These are phyloP conservation scores for Aureobasidium sp. DNA, from an alignment of 2,329 filamentous ascomycete species.

Conservation along the genomic window DNA sequence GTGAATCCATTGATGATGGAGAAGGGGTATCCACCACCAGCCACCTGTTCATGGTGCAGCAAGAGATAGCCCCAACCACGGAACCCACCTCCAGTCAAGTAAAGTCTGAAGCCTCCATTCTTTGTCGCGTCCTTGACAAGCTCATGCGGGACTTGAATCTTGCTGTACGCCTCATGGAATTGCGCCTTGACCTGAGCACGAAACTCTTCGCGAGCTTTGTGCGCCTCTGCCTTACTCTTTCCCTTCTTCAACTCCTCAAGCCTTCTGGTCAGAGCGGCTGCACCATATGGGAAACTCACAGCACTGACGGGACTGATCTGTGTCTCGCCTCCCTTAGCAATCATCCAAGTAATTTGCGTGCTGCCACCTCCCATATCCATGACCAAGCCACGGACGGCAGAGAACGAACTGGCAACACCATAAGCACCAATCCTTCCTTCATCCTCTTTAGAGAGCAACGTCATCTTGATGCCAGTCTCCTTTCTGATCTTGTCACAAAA, in stretches of 20 bases:
- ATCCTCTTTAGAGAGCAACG: constrained; percentile 62
- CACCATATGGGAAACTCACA: constrained; percentile 59
- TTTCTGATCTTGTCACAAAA: constrained; percentile 56
- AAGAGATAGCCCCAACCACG: constrained; percentile 84
- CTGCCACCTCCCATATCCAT: constrained; percentile 73
- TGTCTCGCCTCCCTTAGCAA: constrained; percentile 39
- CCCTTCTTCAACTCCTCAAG: constrained; percentile 31
- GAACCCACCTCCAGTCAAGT: constrained; percentile 84
- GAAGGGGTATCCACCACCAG: constrained; percentile 69
- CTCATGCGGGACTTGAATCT: constrained; percentile 18
- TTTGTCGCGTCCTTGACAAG: constrained; percentile 29
- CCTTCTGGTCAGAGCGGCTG: constrained; percentile 51
- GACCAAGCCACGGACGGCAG: constrained; percentile 60
- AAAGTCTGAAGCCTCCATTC: constrained; percentile 56
- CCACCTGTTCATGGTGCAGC: constrained; percentile 64
- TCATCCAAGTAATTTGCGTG: constrained; percentile 58
- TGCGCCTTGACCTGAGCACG: constrained; percentile 25
- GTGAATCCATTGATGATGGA: constrained; percentile 73
- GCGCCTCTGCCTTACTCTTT: constrained; percentile 23
- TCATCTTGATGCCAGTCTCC: constrained; percentile 56
- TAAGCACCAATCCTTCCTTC: constrained; percentile 73
- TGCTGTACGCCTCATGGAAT: constrained; percentile 31
- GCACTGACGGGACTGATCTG: constrained; percentile 44
- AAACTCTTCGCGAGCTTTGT: constrained; percentile 29
- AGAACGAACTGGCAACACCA: constrained; percentile 66